Base-by-base conservation (phyloP, 345 rosid genomes). In the Moringa oleifera region DNA sequence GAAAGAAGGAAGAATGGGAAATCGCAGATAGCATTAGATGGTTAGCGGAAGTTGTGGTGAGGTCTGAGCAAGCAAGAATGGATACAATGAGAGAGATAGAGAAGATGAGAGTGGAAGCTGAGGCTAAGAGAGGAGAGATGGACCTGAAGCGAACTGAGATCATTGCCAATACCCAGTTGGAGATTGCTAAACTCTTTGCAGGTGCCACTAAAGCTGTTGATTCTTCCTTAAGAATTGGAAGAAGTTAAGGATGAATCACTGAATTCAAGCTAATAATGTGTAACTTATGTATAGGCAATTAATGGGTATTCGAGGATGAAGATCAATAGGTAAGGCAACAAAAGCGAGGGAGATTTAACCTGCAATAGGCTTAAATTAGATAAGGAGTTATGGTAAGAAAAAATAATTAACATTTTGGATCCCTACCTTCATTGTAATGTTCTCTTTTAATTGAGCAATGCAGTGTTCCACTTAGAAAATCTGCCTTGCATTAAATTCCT, bases 61-160 rank as follows among this genome's bases (percentile, higher is more conserved):
- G 91, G 64, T 76, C 98, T 2, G 98, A 93, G 66, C 81, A 87
- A 76, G 77, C 89, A 51, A 93, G 91, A 70, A 83, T 90, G 89
- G 92, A 93, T 51, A 90, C 94, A 0, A 83, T 90, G 90, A 86
- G 72, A 63, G 97, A 93, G 68, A 64, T 93, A 1, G 97, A 93
- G 77, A 93, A 68, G 51, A 88, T 93, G 97, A 86, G 98, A 72
- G 80, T 72, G 6, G 98, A 93, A 73, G 94, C 96, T 0, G 97
- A 93, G 64, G 80, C 83, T 1, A 90, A 78, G 67, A 85, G 97
- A 71, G 84, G 84, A 11, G 97, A 93, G 75, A 78, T 88, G 80
- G 98, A 93, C 54, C 81, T 93, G 59, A 93, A 86, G 75, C 82
- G 97, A 66, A 88, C 96, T 7, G 91, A 93, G 79, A 90, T 93